These are phyloP conservation scores for Salix viminalis DNA, from an alignment of 345 rosid species.

Conservation along the genomic window DNA sequence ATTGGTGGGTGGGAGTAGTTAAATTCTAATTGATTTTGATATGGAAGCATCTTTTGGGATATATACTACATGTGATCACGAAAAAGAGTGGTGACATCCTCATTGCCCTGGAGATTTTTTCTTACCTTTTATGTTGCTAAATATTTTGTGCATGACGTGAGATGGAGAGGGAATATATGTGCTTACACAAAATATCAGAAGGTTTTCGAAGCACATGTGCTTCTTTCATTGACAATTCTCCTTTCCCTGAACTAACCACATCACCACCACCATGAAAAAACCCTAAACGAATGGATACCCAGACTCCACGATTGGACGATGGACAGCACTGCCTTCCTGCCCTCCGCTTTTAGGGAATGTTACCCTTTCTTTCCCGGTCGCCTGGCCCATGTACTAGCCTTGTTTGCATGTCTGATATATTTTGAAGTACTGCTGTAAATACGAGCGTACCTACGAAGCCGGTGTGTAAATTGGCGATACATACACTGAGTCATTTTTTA, in stretches of 20 bases:
- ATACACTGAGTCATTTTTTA: not conserved
- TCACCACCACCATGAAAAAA: not conserved
- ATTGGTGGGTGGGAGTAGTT: too few relatives aligned
- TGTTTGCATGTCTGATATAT: not conserved
- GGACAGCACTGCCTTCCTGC: not conserved
- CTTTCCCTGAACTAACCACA: not conserved
- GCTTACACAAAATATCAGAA: slow-evolving; percentile 9
- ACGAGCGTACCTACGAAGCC: not conserved
- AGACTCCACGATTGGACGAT: slow-evolving; percentile 27
- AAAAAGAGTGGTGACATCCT: slow-evolving; percentile 21
- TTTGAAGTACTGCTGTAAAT: not conserved
- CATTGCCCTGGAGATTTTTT: slow-evolving; percentile 11
- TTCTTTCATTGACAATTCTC: not conserved
- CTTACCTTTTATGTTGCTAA: slow-evolving; percentile 4
- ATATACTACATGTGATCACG: not conserved
- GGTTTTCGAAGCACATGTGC: slow-evolving; percentile 25
- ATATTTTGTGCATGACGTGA: not conserved
- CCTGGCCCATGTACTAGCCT: not conserved
- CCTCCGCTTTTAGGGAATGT: slow-evolving; percentile 22
- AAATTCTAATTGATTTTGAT: not conserved
- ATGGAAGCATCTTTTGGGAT: not conserved
- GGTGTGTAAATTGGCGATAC: not conserved
- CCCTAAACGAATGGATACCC: slow-evolving; percentile 11
- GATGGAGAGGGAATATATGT: slow-evolving; percentile 35
- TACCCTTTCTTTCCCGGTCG: not conserved